Evolutionary conservation across 2,329 filamentous ascomycete genomes (phyloP), one percentile per base, ranked within the genome.

Genomic region (Sporothrix luriei): DNA sequence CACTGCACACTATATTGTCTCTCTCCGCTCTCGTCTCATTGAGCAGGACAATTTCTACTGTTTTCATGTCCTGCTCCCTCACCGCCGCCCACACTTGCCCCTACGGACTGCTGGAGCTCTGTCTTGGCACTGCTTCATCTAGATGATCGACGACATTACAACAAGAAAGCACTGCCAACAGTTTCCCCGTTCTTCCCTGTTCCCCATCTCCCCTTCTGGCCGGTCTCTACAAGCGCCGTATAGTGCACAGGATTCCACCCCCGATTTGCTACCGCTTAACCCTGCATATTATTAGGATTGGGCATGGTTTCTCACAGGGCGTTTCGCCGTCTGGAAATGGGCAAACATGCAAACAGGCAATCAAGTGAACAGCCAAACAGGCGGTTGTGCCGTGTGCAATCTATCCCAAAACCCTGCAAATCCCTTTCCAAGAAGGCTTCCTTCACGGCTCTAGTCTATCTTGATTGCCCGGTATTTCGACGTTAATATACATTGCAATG

Each of bases 231-330:
- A 62, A 14, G 11, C n/a, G 38, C 67, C 67, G 48, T 40, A 40
- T 55, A n/a, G n/a, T 55, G 57, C 57, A 38, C 57, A 26, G n/a
- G 43, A 14, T 24, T 46, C 57, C 38, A 46, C 38, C 57, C 38
- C 68, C 49, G 55, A 69, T 40, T 46, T 69, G 68, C 26, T 52
- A 57, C 68, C 68, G 48, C 57, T 68, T 62, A n/a, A 40, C 55
- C 46, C 67, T 52, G 40, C 57, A 55, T 59, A 38, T 16, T 10
- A 9, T 49, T 26, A 29, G 26, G 43, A 11, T 65, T 26, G 48
- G 33, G 43, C n/a, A 6, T 55, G 43, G 64, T 40, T 52, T 46
- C n/a, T 29, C 49, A 51, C 10, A 55, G 64, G 26, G 61, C 46
- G 61, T 64, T 33, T 64, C 61, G 61, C 61, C 43, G 24, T n/a